Conservation (phyloP, 139 green algal species). For the Micractinium conductrix region DNA sequence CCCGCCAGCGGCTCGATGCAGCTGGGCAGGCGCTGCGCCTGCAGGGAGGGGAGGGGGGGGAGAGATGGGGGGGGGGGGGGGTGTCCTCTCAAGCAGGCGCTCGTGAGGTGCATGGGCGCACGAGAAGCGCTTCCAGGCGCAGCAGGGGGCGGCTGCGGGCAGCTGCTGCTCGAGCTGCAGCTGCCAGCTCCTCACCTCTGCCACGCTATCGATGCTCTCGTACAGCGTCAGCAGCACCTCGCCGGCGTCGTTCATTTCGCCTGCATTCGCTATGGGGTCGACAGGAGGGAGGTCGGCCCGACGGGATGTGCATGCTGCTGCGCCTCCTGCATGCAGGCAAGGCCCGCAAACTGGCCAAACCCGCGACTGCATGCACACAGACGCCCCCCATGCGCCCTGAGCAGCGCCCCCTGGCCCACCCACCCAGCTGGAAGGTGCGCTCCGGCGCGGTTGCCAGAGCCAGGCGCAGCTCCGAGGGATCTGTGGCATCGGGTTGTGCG, state of each 20-base stretch:
- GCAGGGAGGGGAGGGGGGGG: too few relatives aligned
- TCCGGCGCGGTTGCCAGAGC: neutral
- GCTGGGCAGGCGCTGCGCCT: neutral
- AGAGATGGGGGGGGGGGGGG: too few relatives aligned
- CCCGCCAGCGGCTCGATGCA: too few relatives aligned
- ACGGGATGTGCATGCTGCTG: neutral
- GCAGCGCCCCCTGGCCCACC: too few relatives aligned
- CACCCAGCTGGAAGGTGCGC: neutral
- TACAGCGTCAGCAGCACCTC: conserved; percentile 30
- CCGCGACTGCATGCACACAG: neutral
- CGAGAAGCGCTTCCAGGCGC: too few relatives aligned
- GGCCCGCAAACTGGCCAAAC: neutral
- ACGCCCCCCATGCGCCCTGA: too few relatives aligned
- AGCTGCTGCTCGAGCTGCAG: conserved; percentile 3
- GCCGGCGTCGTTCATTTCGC: conserved; percentile 27
- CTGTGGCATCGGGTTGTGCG: too few relatives aligned
- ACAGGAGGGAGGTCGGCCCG: neutral
- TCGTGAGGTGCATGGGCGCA: too few relatives aligned
- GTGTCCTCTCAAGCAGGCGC: too few relatives aligned
- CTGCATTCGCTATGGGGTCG: neutral
- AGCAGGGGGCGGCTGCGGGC: neutral
- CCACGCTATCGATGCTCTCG: neutral
- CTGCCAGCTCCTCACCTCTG: neutral
- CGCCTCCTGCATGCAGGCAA: neutral
- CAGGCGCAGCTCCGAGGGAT: conserved; percentile 4